Conservation (phyloP, 352 stramenopile species). For the Globisporangium solare region DNA sequence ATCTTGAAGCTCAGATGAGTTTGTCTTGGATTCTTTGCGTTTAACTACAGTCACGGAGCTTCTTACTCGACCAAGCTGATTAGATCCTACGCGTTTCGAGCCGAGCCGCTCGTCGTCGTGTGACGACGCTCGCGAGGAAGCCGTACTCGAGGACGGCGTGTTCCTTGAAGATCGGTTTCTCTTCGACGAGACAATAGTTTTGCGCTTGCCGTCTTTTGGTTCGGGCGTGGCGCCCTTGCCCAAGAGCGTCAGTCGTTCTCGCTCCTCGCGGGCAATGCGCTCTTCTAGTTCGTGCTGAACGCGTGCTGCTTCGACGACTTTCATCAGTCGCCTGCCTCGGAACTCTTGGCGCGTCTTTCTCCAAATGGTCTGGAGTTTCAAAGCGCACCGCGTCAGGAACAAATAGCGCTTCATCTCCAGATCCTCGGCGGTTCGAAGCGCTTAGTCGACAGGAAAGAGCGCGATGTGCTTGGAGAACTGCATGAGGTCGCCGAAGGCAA, state of each 20-base stretch:
- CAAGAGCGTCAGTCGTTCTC: constrained; percentile 9
- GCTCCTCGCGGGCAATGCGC: not conserved
- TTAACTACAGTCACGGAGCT: constrained; percentile 13
- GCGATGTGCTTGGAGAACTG: constrained; percentile 67
- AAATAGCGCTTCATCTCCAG: constrained; percentile 50
- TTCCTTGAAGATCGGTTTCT: constrained; percentile 4
- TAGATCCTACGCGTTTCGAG: not conserved
- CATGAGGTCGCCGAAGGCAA: constrained; percentile 55
- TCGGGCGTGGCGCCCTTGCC: constrained; percentile 1
- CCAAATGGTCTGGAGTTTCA: constrained; percentile 68
- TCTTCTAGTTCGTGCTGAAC: constrained; percentile 31
- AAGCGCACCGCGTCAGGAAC: constrained; percentile 34
- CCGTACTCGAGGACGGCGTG: not conserved
- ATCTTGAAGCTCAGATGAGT: constrained; percentile 1
- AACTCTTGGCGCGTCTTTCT: constrained; percentile 39
- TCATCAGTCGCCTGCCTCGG: constrained; percentile 31
- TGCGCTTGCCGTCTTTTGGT: constrained; percentile 13
- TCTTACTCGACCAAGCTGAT: constrained; percentile 2
- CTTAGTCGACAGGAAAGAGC: constrained; percentile 62
- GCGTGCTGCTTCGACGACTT: constrained; percentile 38
- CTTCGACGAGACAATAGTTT: constrained; percentile 12
- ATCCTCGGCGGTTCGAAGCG: constrained; percentile 46
- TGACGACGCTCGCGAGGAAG: constrained; percentile 1
- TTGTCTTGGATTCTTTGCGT: constrained; percentile 16
- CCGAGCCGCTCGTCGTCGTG: not conserved